These are phyloP conservation scores for Moesziomyces parantarcticus DNA, from an alignment of 1,284 basidiomycete genomes.

Conservation along the genomic window DNA sequence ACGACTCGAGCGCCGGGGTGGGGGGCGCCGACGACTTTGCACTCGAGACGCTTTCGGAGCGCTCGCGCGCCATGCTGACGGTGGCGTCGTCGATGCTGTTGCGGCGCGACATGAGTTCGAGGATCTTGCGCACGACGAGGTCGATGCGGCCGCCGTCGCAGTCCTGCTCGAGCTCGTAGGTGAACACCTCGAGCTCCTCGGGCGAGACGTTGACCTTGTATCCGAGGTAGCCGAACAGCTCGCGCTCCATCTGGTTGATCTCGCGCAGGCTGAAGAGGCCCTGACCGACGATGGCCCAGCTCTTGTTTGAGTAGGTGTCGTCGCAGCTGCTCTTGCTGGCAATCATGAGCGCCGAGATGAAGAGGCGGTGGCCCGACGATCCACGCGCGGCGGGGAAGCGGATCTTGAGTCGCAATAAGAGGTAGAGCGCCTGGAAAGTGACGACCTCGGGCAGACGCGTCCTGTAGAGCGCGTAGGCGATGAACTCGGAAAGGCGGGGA, in stretches of 20 bases:
- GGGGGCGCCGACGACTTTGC: constrained; percentile 31
- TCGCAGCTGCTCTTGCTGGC: constrained; percentile 67
- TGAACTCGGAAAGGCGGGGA: constrained; percentile 66
- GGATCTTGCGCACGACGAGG: constrained; percentile 37
- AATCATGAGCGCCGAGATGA: constrained; percentile 68
- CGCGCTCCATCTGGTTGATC: constrained; percentile 68
- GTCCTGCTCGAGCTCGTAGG: constrained; percentile 52
- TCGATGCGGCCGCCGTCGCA: constrained; percentile 37
- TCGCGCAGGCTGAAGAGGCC: constrained; percentile 65
- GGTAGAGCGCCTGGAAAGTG: constrained; percentile 63
- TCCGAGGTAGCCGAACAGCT: constrained; percentile 67
- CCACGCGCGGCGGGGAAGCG: constrained; percentile 66
- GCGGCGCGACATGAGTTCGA: constrained; percentile 32
- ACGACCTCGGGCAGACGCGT: constrained; percentile 65
- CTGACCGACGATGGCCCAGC: constrained; percentile 67
- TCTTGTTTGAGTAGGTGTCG: constrained; percentile 68
- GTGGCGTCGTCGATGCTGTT: constrained; percentile 21
- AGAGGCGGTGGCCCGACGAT: constrained; percentile 67
- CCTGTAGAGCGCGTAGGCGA: constrained; percentile 67
- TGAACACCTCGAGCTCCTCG: constrained; percentile 61
- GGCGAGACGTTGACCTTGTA: constrained; percentile 62
- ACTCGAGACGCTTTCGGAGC: constrained; percentile 38
- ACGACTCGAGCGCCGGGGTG: constrained; percentile 37
- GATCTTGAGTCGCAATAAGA: constrained; percentile 65
- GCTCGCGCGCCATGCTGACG: constrained; percentile 21